Conservation (phyloP, 1,284 basidiomycete genomes). For the Blastosporella zonata region DNA sequence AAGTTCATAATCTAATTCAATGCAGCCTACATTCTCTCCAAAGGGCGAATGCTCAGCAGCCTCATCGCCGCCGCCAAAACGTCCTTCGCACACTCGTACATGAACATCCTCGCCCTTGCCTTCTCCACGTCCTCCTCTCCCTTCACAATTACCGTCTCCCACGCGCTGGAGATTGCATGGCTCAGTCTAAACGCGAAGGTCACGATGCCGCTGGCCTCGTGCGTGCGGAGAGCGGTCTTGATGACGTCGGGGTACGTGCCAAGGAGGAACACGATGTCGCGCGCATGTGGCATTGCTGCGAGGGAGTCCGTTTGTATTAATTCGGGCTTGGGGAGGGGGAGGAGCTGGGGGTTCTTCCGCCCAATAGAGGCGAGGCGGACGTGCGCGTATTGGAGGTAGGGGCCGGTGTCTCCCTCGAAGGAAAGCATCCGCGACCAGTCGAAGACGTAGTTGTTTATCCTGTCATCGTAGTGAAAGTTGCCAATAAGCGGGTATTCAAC, state of each 20-base stretch:
- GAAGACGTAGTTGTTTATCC: slow-evolving; percentile 96
- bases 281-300: slow-evolving; percentile 68
- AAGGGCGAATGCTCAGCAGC: slow-evolving; percentile 83
- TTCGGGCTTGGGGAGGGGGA: slow-evolving; percentile 70
- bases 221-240: slow-evolving; percentile 77
- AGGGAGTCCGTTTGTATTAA: slow-evolving; percentile 74
- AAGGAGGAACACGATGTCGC: slow-evolving; percentile 86
- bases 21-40: slow-evolving; percentile 80
- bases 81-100: slow-evolving; percentile 87
- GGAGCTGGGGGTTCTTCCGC: slow-evolving; percentile 89
- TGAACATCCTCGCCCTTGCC: slow-evolving; percentile 86
- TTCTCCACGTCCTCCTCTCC: slow-evolving; percentile 76
- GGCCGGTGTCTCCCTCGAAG: slow-evolving; percentile 96
- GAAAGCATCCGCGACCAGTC: slow-evolving; percentile 95
- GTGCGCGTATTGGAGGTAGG: slow-evolving; percentile 96
- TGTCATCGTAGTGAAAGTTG: slow-evolving; percentile 65
- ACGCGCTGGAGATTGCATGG: slow-evolving; percentile 84
- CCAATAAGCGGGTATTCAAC: neutral
- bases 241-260: slow-evolving; percentile 92
- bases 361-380: slow-evolving; percentile 91
- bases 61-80: slow-evolving; percentile 87
- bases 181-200: slow-evolving; percentile 75
- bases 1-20: no score
- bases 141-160: slow-evolving; percentile 85
- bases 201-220: slow-evolving; percentile 90